Base-by-base conservation (phyloP, 352 stramenopile species). In the Phytophthora rubi region DNA sequence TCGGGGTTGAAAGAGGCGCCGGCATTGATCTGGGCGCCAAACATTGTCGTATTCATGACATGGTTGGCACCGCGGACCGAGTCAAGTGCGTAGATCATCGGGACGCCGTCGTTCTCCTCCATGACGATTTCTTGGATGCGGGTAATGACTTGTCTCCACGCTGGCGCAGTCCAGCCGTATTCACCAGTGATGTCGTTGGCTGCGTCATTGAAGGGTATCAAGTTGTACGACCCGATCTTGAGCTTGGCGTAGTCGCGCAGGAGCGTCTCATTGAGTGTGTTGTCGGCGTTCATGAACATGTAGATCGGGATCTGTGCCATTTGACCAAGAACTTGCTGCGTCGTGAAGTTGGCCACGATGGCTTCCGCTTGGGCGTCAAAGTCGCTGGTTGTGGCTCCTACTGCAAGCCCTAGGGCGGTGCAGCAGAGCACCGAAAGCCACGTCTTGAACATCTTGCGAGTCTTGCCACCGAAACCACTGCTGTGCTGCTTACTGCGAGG, bases 231-330 rank as follows among this genome's bases (percentile, higher is more conserved):
- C 5, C 91, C 91, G 49, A 96, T 72, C 30, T 91, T 85, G n/a
- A 90, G 68, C 60, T 84, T 70, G 7, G 86, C 86, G 54, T 86
- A 89, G 16, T 80, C 48, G 45, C 75, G 73, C n/a, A 95, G 66
- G 9, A 80, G 61, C 18, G 77, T 76, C 39, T 76, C 62, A 32
- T 92, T 81, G n/a, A 90, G 61, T 8, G 70, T 77, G 35, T 63
- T 59, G 53, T 92, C 69, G 10, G 73, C 42, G 33, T 80, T 71
- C 21, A 95, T 54, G 9, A 97, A 70, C 3, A 80, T 74, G 49
- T 72, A 81, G 44, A 96, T 82, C 51, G 94, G 85, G n/a, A 97
- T 78, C 73, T 97, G 90, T 8, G 86, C 85, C 86, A 97, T 93
- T 63, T 97, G 90, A 0, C 88, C 88, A n/a, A 97, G 63, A 61